These are phyloP conservation scores for Hevea brasiliensis DNA, from an alignment of 345 rosid species.

Conservation along the genomic window DNA sequence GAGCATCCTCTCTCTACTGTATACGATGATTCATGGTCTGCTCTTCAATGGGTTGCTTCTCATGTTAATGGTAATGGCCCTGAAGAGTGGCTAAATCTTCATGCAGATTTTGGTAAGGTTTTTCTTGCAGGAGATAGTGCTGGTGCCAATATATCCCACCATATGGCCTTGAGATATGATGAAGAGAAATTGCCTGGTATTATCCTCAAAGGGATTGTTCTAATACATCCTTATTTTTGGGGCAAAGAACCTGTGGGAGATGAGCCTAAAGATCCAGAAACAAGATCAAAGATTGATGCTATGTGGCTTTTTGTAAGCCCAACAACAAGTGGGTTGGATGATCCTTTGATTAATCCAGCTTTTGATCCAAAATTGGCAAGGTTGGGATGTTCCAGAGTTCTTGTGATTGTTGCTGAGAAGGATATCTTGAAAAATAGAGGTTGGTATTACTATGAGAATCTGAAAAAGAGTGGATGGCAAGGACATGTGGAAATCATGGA, in stretches of 20 bases:
- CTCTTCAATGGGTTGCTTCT: conserved; percentile 26
- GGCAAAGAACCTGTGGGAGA: conserved; percentile 17
- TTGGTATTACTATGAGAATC: conserved; percentile 8
- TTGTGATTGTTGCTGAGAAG: conserved; percentile 21
- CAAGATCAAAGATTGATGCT: neutral
- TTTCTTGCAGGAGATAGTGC: conserved; percentile 26
- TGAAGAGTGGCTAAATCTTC: conserved; percentile 20
- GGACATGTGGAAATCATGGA: conserved; percentile 15
- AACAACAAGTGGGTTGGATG: conserved; percentile 16
- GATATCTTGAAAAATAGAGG: conserved; percentile 24
- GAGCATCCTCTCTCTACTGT: conserved; percentile 24
- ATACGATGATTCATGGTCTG: conserved; percentile 31
- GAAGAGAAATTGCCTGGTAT: conserved; percentile 1
- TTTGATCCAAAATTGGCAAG: conserved; percentile 13
- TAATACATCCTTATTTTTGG: conserved; percentile 28
- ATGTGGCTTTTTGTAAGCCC: conserved; percentile 17
- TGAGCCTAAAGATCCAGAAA: conserved; percentile 3
- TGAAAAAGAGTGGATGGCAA: conserved; percentile 15
- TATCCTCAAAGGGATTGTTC: conserved; percentile 5
- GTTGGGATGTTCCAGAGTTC: conserved; percentile 17
- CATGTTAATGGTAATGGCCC: conserved; percentile 18
- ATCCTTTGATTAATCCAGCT: conserved; percentile 24
- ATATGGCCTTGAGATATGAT: neutral
- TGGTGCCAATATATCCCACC: conserved; percentile 21
- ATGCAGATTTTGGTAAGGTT: conserved; percentile 20